These are phyloP conservation scores for Salvia hispanica DNA, from an alignment of 257 asterid genomes.

Conservation along the genomic window DNA sequence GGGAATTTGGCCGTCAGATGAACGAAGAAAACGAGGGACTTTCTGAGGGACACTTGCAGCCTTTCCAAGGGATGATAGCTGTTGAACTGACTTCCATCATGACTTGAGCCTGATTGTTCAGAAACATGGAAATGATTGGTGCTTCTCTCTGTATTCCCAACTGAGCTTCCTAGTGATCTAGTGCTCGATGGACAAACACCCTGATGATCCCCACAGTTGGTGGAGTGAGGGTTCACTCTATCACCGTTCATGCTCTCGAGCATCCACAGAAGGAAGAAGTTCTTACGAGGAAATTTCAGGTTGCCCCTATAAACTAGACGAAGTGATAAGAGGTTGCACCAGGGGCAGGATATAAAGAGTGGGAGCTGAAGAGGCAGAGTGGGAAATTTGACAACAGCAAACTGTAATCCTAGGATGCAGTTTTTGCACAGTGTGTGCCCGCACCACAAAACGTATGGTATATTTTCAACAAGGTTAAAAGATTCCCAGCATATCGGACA, in stretches of 20 bases:
- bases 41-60: slow-evolving; percentile 57
- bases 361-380: slow-evolving; percentile 87
- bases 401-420: slow-evolving; percentile 83
- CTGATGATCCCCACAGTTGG: slow-evolving; percentile 56
- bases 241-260: slow-evolving; percentile 96
- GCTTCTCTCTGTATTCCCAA: slow-evolving; percentile 44
- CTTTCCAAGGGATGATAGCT: slow-evolving; percentile 52
- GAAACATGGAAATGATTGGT: slow-evolving; percentile 37
- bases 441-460: slow-evolving; percentile 92
- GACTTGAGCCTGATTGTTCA: slow-evolving; percentile 51
- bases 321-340: slow-evolving; percentile 85
- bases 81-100: slow-evolving; percentile 34
- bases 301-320: slow-evolving; percentile 74
- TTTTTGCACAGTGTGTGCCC: slow-evolving; percentile 98
- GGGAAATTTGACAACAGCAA: slow-evolving; percentile 86
- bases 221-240: slow-evolving; percentile 62
- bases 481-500: slow-evolving; percentile 98
- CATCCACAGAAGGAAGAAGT: slow-evolving; percentile 97
- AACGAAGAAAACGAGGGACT: slow-evolving; percentile 67
- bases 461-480: slow-evolving; percentile 86
- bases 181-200: slow-evolving; percentile 52
- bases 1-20: slow-evolving; percentile 89
- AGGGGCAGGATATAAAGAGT: slow-evolving; percentile 87
- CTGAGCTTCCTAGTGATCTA: slow-evolving; percentile 36
- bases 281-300: slow-evolving; percentile 85